Evolutionary conservation across 176 grass and related monocot species (phyloP).

Genomic region (Oryza brachyantha): DNA sequence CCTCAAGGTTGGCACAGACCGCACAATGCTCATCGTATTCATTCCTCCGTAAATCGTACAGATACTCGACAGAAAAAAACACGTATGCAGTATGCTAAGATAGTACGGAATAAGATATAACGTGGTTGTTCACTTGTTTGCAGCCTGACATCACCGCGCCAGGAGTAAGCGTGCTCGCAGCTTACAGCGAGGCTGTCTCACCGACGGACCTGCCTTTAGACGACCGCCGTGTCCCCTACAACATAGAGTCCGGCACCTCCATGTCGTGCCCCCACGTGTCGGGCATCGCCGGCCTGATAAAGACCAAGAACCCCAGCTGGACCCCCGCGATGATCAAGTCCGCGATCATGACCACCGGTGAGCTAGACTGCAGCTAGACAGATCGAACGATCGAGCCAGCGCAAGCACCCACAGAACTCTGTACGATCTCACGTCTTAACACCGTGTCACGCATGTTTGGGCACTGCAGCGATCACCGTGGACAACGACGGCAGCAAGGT

Average conservation of each 20-base stretch:
- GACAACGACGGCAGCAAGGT: constrained; percentile 35
- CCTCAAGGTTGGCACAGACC: constrained; percentile 34
- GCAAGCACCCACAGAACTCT: not conserved
- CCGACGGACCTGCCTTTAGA: constrained; percentile 43
- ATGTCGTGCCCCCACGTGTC: constrained; percentile 80
- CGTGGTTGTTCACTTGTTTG: not conserved
- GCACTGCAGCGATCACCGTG: constrained; percentile 35
- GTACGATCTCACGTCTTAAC: not conserved
- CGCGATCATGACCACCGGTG: constrained; percentile 83
- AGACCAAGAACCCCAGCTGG: constrained; percentile 46
- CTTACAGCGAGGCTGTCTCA: constrained; percentile 32
- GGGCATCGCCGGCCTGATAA: constrained; percentile 54
- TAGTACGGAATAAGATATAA: no score
- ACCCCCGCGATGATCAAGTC: constrained; percentile 73
- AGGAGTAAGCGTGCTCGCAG: constrained; percentile 56
- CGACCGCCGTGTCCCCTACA: constrained; percentile 48
- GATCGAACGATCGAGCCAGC: not conserved
- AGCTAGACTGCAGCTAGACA: not conserved
- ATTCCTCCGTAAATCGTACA: no score
- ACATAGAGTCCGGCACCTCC: constrained; percentile 60
- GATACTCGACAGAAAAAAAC: not conserved
- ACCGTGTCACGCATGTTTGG: not conserved
- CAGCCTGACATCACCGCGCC: constrained; percentile 76
- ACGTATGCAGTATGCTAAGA: not conserved
- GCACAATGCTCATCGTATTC: not conserved